Conservation (phyloP, 1,139 yeast genomes). For the Spathaspora sp. region DNA sequence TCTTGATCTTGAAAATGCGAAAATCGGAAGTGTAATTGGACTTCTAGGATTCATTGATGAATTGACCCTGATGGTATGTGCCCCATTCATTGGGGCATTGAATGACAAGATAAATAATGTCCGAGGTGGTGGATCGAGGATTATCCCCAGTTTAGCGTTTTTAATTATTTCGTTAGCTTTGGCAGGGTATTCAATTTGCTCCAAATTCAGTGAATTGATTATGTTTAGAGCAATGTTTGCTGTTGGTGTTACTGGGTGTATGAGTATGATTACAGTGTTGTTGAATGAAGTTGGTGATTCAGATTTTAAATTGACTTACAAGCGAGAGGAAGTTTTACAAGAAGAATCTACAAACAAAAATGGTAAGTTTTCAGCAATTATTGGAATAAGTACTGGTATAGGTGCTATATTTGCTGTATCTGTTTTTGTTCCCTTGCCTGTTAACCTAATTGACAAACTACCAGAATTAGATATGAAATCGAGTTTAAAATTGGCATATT, state of each 20-base stretch:
- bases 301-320: constrained; percentile 30
- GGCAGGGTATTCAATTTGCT: constrained; percentile 44
- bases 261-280: constrained; percentile 51
- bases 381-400: constrained; percentile 63
- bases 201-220: constrained; percentile 45
- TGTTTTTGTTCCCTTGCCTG: constrained; percentile 49
- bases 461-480: constrained; percentile 27
- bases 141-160: constrained; percentile 51
- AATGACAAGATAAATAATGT: constrained; percentile 44
- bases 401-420: constrained; percentile 67
- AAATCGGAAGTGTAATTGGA: constrained; percentile 59
- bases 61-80: constrained; percentile 48
- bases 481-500: constrained; percentile 49
- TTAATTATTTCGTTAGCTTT: constrained; percentile 47
- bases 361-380: constrained; percentile 59
- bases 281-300: constrained; percentile 54
- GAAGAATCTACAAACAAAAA: constrained; percentile 23
- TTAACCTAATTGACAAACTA: constrained; percentile 29
- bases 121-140: constrained; percentile 48
- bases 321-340: background rate
- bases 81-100: constrained; percentile 65
- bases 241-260: constrained; percentile 53
- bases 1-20: constrained; percentile 36
- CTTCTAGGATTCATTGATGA: constrained; percentile 66
- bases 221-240: constrained; percentile 58